Conservation (phyloP, 2,329 filamentous ascomycete genomes). For the Macrophomina tecta region DNA sequence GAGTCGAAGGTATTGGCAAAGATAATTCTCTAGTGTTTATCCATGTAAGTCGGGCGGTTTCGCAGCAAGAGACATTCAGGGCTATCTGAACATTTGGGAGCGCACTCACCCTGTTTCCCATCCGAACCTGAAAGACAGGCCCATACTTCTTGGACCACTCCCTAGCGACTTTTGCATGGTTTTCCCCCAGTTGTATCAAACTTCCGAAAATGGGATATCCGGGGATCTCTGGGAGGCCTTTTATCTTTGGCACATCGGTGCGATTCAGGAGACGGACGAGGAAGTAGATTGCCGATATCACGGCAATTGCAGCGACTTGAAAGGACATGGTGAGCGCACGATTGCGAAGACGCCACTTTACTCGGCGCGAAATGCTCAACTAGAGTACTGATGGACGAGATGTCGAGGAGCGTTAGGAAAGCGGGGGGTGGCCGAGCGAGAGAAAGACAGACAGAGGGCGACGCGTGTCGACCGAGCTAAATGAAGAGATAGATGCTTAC, state of each 20-base stretch:
- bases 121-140: slow-evolving; percentile 56
- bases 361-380: background rate
- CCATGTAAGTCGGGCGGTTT: background rate
- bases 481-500: background rate
- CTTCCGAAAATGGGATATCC: slow-evolving; percentile 56
- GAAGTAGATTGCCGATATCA: slow-evolving; percentile 49
- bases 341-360: background rate
- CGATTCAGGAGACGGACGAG: slow-evolving; percentile 50
- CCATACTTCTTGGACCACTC: slow-evolving; percentile 56
- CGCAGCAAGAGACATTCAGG: background rate
- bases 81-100: background rate
- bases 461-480: background rate
- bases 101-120: slow-evolving; percentile 68
- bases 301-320: slow-evolving; percentile 49
- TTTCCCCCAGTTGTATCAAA: slow-evolving; percentile 52
- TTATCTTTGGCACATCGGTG: slow-evolving; percentile 57
- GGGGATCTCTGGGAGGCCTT: slow-evolving; percentile 54
- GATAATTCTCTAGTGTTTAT: slow-evolving; percentile 64
- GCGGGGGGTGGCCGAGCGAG: background rate
- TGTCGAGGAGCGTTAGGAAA: background rate
- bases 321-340: slow-evolving; percentile 41
- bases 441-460: background rate
- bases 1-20: slow-evolving; percentile 81
- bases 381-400: no score
- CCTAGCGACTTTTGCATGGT: slow-evolving; percentile 54